Base-by-base conservation (phyloP, 2,329 filamentous ascomycete genomes). In the Fonsecaea erecta region DNA sequence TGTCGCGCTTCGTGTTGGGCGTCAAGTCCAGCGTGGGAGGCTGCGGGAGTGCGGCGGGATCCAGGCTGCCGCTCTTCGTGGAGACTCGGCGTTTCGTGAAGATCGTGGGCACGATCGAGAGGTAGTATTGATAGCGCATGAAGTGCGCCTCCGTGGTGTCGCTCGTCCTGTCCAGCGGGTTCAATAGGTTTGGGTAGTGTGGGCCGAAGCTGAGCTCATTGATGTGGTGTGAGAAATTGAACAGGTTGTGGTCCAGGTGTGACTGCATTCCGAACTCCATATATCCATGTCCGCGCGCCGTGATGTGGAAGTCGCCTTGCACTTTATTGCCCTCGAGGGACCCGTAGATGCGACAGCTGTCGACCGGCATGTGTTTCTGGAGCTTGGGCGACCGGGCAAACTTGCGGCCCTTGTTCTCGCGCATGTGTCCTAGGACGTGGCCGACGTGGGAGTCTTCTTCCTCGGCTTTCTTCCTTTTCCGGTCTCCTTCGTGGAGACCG, bases 191-290 rank as follows among this genome's bases (percentile, higher is more conserved):
- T 0, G 95, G 94, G 81, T 97, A 98, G 81, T 93, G 97, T n/a
- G 93, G 90, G 3, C 95, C 95, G 78, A 97, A 99, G 64, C 93
- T 97, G 72, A 99, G 87, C 78, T 99, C 95, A 73, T 91, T 93
- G 81, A 99, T 88, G 77, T 97, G 89, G 81, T 99, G 95, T 34
- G 92, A 94, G 84, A 99, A 99, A 84, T 99, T 98, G 85, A 99
- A 97, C 24, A 84, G 91, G 94, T 72, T 48, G 77, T 98, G 94
- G 73, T 96, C 91, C 70, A 98, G 80, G 81, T 98, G 93, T 67
- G 83, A 82, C 40, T 65, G 68, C 52, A 59, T 52, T 43, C 89
- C 91, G 70, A 87, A 83, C 75, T 93, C 92, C 78, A 87, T 86
- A 78, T 99, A 99, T n/a, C 95, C 95, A 77, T 98, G 94, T 0